These are phyloP conservation scores for Fragilaria crotonensis DNA, from an alignment of 108 stramenopile species.

Conservation along the genomic window DNA sequence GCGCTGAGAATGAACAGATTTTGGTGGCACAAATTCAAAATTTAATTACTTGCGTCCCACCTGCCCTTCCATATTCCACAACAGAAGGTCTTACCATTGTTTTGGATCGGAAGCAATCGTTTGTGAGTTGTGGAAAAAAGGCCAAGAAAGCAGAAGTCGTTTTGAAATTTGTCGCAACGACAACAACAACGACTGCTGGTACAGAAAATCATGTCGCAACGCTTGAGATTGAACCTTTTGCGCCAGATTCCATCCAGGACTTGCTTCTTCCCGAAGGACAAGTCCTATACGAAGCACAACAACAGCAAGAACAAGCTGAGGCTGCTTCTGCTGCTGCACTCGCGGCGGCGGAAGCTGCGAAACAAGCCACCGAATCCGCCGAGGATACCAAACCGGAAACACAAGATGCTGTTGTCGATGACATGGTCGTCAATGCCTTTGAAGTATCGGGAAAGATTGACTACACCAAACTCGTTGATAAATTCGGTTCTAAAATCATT, in stretches of 20 bases:
- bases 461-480: constrained; percentile 89
- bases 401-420: no score
- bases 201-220: not conserved
- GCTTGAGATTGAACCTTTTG: constrained; percentile 9
- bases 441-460: constrained; percentile 91
- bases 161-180: constrained; percentile 38
- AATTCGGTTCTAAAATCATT: constrained; percentile 90
- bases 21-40: constrained; percentile 27
- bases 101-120: constrained; percentile 21
- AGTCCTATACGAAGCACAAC: constrained; percentile 4
- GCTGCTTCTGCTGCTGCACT: constrained; percentile 8
- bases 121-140: constrained; percentile 44
- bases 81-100: constrained; percentile 18
- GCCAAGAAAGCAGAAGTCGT: constrained; percentile 51
- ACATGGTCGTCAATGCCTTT: constrained; percentile 83
- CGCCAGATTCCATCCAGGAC: constrained; percentile 7
- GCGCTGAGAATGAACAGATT: constrained; percentile 19
- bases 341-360: constrained; percentile 1
- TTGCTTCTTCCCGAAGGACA: constrained; percentile 42
- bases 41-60: constrained; percentile 23
- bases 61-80: constrained; percentile 22
- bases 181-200: not conserved
- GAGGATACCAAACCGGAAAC: constrained; percentile 40
- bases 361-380: constrained; percentile 3
- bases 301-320: constrained; percentile 10